Percentiles rank a stretch among this genome's conserved stretches.
These are phyloP conservation scores for Rosa rugosa DNA, from an alignment of 306 rosid genomes.

Conservation along the genomic window DNA sequence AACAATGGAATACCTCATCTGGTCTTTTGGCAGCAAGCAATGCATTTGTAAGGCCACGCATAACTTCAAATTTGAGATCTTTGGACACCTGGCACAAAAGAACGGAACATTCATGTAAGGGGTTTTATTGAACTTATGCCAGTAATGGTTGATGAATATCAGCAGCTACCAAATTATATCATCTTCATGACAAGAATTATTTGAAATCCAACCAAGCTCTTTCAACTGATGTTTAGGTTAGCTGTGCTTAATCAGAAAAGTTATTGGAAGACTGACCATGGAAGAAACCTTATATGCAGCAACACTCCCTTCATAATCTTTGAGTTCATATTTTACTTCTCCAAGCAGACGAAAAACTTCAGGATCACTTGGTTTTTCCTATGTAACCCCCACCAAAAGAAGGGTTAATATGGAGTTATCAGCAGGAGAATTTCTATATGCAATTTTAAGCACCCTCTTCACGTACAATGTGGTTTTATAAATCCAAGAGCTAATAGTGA, in stretches of 20 bases:
- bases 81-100: constrained; percentile 59
- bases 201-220: neutral
- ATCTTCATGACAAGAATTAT: neutral
- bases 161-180: constrained; percentile 1
- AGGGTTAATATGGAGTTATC: neutral
- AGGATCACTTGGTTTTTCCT: constrained; percentile 79
- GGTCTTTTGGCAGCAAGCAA: constrained; percentile 89
- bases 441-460: constrained; percentile 14
- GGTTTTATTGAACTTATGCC: neutral
- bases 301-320: constrained; percentile 81
- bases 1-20: constrained; percentile 66
- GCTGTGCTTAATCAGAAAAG: neutral
- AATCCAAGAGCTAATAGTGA: constrained; percentile 11
- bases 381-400: constrained; percentile 15
- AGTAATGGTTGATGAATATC: neutral
- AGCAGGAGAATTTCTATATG: constrained; percentile 2
- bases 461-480: constrained; percentile 7
- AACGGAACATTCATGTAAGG: constrained; percentile 19
- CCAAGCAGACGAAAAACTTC: constrained; percentile 92
- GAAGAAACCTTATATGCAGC: constrained; percentile 71
- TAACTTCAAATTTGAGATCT: constrained; percentile 71
- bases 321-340: constrained; percentile 74
- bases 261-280: constrained; percentile 49
- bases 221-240: neutral
- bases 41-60: constrained; percentile 78